phyloP scores from a whole-genome alignment of 768 basidiomycete species.

The Collybia sordida region DNA sequence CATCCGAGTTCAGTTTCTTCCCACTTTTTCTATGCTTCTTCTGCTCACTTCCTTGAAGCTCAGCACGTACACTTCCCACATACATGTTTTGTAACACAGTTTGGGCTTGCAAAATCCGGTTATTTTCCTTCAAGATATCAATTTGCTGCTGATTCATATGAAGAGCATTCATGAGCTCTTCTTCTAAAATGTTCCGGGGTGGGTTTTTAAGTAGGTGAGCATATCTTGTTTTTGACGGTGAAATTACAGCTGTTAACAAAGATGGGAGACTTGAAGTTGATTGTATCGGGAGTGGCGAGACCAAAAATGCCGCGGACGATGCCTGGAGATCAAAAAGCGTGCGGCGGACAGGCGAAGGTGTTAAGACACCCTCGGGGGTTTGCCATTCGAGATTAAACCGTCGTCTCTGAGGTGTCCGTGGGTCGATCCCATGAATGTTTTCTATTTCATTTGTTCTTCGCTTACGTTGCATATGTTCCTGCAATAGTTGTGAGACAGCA shows the following conservation, averaged over 20 bases:
- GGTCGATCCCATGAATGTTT: not conserved
- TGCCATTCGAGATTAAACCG: not conserved
- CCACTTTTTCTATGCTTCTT: constrained; percentile 14
- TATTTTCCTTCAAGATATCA: not conserved
- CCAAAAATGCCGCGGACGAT: constrained; percentile 3
- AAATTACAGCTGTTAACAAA: not conserved
- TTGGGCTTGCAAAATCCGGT: not conserved
- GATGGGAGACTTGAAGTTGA: not conserved
- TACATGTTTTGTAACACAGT: constrained; percentile 8
- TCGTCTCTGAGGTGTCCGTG: not conserved
- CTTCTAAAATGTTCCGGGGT: not conserved
- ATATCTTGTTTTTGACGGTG: not conserved
- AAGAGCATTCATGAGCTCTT: not conserved
- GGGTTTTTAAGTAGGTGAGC: not conserved
- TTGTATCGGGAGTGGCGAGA: not conserved
- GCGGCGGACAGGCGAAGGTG: not conserved
- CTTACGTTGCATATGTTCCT: not conserved
- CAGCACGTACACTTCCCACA: constrained; percentile 9
- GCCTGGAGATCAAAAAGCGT: not conserved
- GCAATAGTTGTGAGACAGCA: constrained; percentile 11
- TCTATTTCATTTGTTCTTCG: not conserved
- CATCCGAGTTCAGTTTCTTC: constrained; percentile 19
- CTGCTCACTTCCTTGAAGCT: constrained; percentile 20
- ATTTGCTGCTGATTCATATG: not conserved
- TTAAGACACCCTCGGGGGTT: no score